Base-by-base conservation (phyloP, 179 eudicot species). In the Actinidia arguta region DNA sequence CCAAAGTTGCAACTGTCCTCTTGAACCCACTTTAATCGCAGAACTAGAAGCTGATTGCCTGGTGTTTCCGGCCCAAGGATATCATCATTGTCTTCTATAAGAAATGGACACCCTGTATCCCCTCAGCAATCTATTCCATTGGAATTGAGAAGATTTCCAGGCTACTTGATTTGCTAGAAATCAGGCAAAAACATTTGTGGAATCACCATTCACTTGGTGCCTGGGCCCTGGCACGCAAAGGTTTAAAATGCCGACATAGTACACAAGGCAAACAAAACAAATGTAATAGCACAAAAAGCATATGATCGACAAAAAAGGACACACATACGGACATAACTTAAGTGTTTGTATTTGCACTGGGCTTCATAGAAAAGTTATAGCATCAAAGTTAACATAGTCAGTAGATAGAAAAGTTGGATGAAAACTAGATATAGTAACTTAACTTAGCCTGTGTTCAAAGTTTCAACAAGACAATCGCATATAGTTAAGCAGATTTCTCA, bases 11-110 rank as follows among this genome's bases (percentile, higher is more conserved):
- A 85, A 79, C 80, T 81, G 62, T 91, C 92, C 84, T 97, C 98
- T 79, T 92, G 97, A 71, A 94, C 84, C 83, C 98, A 86, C 90
- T 97, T 97, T 74, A 92, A 78, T 31, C 98, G 91, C 52, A 97
- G 96, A 82, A 94, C 92, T 79, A 94, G 88, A 24, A 97, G 96
- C 68, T 88, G 90, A 86, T 81, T 83, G 24, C 90, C 90, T 18
- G 94, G 93, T 81, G 96, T 92, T 75, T 95, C 98, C 78, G 98
- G 95, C 83, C 89, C 89, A 51, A 76, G 79, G 83, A 82, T 84
- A 81, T 86, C 86, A 61, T 89, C 90, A 17, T 89, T 90, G 75
- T 73, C 66, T 82, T 83, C 85, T 39, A 79, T 77, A 81, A 76
- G 64, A 70, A 82, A 78, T 44, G 83, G 85, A 50, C 70, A 79